Base-by-base conservation (phyloP, 768 basidiomycete species). In the Cyathus striatus region DNA sequence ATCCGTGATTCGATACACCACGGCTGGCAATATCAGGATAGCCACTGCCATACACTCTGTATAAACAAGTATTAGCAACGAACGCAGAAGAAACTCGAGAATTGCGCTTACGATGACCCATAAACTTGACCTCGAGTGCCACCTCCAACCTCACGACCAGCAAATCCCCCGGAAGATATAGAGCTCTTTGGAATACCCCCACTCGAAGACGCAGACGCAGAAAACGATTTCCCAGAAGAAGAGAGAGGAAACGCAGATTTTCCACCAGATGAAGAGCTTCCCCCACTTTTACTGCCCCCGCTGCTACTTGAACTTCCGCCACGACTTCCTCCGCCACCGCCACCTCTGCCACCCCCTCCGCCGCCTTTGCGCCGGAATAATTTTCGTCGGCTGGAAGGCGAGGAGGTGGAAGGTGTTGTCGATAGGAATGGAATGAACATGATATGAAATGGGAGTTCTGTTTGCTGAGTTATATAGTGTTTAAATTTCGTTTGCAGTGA, bases 21-120 rank as follows among this genome's bases (percentile, higher is more conserved):
- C 64, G 59, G 5, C 61, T 60, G 3, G 47, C 35, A 32, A 69
- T 32, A 3, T 76, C 75, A 35, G 79, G 77, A 46, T 81, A 82
- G 2, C 80, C 80, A 49, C 78, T 81, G 3, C 81, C 80, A 45
- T 80, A 82, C 2, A 52, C 50, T 20, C 80, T 81, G 38, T 7
- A 43, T 39, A 36, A 33, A 36, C n/a, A 36, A 24, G 9, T 57
- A 22, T 40, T 32, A 9, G 18, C 21, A 30, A 30, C 27, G 7
- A 30, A 30, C n/a, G 23, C 17, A 9, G 18, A 40, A 2, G 30
- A 21, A 22, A n/a, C n/a, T 6, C 18, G 30, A n/a, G 22, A 45
- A 43, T 38, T 20, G 5, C 16, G 4, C 41, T 56, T 63, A 40
- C 35, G 17, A 9, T 7, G 17, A 76, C 75, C 57, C 76, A 27